Evolutionary conservation across 768 basidiomycete species (phyloP).

Genomic region (Lanmaoa rubissima): DNA sequence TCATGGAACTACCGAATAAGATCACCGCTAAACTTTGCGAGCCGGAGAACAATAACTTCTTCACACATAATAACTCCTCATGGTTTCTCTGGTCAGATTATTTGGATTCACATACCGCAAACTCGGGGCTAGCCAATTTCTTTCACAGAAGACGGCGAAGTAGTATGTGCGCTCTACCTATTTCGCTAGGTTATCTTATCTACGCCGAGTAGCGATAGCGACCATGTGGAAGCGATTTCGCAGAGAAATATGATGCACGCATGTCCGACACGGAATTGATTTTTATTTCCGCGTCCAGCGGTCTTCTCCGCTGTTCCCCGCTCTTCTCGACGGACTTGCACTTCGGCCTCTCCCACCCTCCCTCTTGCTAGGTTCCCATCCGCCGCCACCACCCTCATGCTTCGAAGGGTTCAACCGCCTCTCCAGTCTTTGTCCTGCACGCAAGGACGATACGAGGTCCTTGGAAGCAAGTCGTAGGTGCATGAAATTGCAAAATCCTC

Average conservation of each 20-base stretch:
- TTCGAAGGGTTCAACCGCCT: slow-evolving; percentile 70
- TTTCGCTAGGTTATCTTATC: not conserved
- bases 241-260: not conserved
- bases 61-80: not conserved
- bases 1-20: not conserved
- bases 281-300: slow-evolving; percentile 66
- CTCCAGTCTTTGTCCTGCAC: slow-evolving; percentile 81
- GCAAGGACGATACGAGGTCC: slow-evolving; percentile 74
- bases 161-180: not conserved
- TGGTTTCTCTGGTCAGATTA: not conserved
- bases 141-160: not conserved
- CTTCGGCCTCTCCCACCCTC: slow-evolving; percentile 67
- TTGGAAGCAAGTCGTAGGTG: slow-evolving; percentile 87
- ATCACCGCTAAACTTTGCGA: not conserved
- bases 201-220: not conserved
- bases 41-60: not conserved
- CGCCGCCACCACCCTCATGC: slow-evolving; percentile 63
- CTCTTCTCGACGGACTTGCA: slow-evolving; percentile 66
- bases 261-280: not conserved
- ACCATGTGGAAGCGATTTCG: not conserved
- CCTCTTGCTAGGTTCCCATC: slow-evolving; percentile 80
- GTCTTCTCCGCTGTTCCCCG: slow-evolving; percentile 68
- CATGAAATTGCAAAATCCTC: slow-evolving; percentile 99
- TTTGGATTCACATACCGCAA: not conserved
- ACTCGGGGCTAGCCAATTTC: not conserved